Evolutionary conservation across 306 rosid genomes (phyloP), one percentile per base, ranked within the genome.

Genomic region (Morella rubra): DNA sequence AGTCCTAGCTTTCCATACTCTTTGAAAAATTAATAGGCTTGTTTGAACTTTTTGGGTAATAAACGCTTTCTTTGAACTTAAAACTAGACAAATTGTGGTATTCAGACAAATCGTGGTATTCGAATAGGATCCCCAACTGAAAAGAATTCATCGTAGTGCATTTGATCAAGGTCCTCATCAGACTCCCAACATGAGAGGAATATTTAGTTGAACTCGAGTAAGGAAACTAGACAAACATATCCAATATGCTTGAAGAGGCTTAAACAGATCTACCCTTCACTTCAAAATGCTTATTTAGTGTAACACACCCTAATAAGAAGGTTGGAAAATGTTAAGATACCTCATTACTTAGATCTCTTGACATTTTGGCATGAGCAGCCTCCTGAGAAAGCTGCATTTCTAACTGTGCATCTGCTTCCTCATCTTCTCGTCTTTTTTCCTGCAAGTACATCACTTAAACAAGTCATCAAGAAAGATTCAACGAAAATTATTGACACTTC

Each of bases 341-440:
- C 91, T 94, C 96, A 7, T 89, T 86, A 81, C 89, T 90, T 37
- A 90, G 78, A 78, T 94, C 96, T 80, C 91, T 87, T 59, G 93
- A 86, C 90, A 90, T 85, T 82, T 83, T 94, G 81, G 91, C 94
- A 81, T 83, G 89, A 67, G 90, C 92, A 79, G 87, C 97, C 76
- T 90, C 98, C 72, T 90, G 96, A 77, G 96, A 94, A 82, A 87
- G 88, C 73, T 90, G 90, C 91, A 90, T 82, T 27, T 87, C 81
- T 74, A 86, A 66, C 71, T 81, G 86, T 42, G 90, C 93, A 81
- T 91, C 94, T 76, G 89, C 90, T 87, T 90, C 93, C 85, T 91
- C 96, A 70, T 80, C 93, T 74, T 91, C 89, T 70, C 91, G 89
- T 79, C 90, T 82, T 77, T 87, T 81, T 86, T 91, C 98, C 98